Conservation (phyloP, 139 green algal species). For the Pseudopediastrum boryanum region DNA sequence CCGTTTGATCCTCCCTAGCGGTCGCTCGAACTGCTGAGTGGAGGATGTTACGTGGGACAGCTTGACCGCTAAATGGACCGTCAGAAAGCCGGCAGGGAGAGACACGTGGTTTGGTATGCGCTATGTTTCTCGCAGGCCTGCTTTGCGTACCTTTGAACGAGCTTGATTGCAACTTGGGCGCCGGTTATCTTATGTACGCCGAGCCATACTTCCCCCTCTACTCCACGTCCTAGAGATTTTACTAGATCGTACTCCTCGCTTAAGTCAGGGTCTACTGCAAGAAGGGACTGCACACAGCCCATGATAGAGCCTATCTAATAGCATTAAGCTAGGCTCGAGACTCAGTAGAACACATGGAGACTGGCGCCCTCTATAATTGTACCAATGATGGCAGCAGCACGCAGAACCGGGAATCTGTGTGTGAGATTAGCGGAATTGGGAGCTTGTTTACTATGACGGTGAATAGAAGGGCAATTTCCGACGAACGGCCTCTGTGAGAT, state of each 20-base stretch:
- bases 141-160: slow-evolving; percentile 17
- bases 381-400: too few species aligned
- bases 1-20: background rate
- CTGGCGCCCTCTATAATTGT: too few species aligned
- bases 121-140: background rate
- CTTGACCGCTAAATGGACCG: background rate
- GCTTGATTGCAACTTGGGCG: slow-evolving; percentile 30
- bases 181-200: slow-evolving; percentile 1
- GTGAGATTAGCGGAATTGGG: too few species aligned
- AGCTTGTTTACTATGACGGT: too few species aligned
- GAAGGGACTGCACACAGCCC: slow-evolving; percentile 28
- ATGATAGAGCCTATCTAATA: too few species aligned
- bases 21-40: background rate
- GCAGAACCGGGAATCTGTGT: too few species aligned
- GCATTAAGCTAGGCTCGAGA: too few species aligned
- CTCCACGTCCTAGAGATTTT: slow-evolving; percentile 16
- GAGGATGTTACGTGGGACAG: background rate
- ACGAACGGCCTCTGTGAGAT: too few species aligned
- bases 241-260: slow-evolving; percentile 11
- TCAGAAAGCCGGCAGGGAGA: background rate
- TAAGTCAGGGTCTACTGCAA: slow-evolving; percentile 21
- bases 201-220: slow-evolving; percentile 35
- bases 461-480: too few species aligned
- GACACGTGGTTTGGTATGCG: background rate
- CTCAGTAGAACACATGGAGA: too few species aligned